Evolutionary conservation across 768 basidiomycete genomes (phyloP), one percentile per base, ranked within the genome.

Genomic region (Auricularia sp.): DNA sequence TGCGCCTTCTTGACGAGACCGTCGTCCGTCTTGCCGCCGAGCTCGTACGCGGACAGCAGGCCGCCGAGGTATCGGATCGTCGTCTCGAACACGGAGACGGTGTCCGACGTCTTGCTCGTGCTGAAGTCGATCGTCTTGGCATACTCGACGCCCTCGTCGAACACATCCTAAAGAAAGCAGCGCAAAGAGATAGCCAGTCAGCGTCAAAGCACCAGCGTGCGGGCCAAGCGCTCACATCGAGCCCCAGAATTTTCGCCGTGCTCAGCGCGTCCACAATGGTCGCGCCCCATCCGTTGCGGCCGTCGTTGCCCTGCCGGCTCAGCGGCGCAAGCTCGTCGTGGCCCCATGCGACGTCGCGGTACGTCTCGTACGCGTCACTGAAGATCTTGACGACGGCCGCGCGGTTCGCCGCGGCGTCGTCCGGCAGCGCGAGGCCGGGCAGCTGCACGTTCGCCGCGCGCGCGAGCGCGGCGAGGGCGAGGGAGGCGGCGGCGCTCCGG

Each of bases 161-260:
- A 86, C 21, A 81, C 74, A 65, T 83, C 81, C 81, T 85, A 42
- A 7, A 42, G 39, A 14, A 42, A 42, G 8, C 7, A 14, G 39
- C 39, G 39, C 29, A 29, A 29, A 42, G 1, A 54, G n/a, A 29
- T 2, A 64, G 21, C 24, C 18, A 16, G 35, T 62, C 24, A 65
- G 65, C 39, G 7, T 8, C 39, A 39, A 13, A 18, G 61, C 18
- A 6, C 14, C 35, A 61, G 35, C 29, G 42, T 37, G 36, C 11
- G 21, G n/a, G 59, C 1, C 29, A 35, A 33, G 64, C n/a, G 69
- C 76, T 67, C 68, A 84, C 83, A 35, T 77, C 72, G 33, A 86
- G 74, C 11, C 80, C 82, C 85, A 88, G 87, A 66, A 88, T 77
- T 63, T 77, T 85, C 83, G 88, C 79, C 1, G 88, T 88, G 58